These are phyloP conservation scores for Vachellia pachyceras DNA, from an alignment of 306 rosid species.

Conservation along the genomic window DNA sequence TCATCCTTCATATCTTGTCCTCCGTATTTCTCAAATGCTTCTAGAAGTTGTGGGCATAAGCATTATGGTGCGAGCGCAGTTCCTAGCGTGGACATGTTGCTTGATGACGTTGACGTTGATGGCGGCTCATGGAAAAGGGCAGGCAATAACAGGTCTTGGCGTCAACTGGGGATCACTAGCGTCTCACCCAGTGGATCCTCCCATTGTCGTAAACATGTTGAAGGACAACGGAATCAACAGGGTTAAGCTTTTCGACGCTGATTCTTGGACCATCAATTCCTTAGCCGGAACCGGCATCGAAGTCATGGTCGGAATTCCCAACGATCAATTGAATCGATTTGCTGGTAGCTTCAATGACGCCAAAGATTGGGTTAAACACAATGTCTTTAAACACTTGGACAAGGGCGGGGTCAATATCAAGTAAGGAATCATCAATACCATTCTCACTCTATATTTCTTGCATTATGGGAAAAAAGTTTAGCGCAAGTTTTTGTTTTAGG, in stretches of 20 bases:
- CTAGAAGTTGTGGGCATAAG: background rate
- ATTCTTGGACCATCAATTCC: slow-evolving; percentile 56
- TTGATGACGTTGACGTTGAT: background rate
- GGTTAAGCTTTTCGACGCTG: slow-evolving; percentile 77
- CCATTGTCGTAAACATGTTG: slow-evolving; percentile 58
- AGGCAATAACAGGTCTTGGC: slow-evolving; percentile 43
- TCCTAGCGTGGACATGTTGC: background rate
- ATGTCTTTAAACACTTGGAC: slow-evolving; percentile 52
- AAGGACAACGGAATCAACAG: slow-evolving; percentile 70
- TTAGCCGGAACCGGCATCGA: slow-evolving; percentile 61
- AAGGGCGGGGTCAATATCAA: slow-evolving; percentile 65
- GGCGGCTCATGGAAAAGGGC: background rate
- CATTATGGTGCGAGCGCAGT: background rate
- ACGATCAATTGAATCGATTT: slow-evolving; percentile 50
- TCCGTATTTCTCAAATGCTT: background rate
- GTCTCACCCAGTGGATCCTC: slow-evolving; percentile 58
- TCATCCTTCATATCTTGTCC: background rate
- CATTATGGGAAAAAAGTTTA: background rate
- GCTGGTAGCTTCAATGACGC: slow-evolving; percentile 41
- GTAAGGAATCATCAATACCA: slow-evolving; percentile 34
- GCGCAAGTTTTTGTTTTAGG: slow-evolving; percentile 35
- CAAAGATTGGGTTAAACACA: slow-evolving; percentile 67
- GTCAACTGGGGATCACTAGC: slow-evolving; percentile 75
- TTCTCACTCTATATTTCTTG: too few relatives aligned
- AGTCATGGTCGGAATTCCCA: slow-evolving; percentile 81